Base-by-base conservation (phyloP, 352 stramenopile species). In the Pythium rhizo-oryzae region DNA sequence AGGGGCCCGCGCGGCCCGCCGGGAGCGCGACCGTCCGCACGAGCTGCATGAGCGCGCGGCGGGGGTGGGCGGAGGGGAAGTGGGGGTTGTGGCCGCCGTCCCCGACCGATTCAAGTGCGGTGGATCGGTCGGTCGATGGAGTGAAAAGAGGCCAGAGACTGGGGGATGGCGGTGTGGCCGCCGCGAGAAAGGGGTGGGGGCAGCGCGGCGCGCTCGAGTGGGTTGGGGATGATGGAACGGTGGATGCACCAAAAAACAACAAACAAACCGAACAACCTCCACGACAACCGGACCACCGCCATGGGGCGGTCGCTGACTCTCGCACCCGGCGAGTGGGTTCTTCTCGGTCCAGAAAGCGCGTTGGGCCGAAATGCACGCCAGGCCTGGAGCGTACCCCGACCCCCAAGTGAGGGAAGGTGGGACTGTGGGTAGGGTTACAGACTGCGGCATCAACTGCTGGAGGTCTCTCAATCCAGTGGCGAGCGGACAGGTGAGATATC, bases 241-340 rank as follows among this genome's bases (percentile, higher is more conserved):
- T 19, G 41, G 41, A 47, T 47, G 41, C 25, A 50, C 30, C 21
- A 46, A 60, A 28, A n/a, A 7, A 23, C 41, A 47, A 19, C 15
- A 47, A 33, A 2, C 28, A 41, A 41, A 41, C n/a, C n/a, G n/a
- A n/a, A n/a, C n/a, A n/a, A 41, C 4, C 35, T 16, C 35, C 35
- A 41, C 35, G 12, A 44, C 33, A 9, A 46, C 43, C 43, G 6
- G 43, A 49, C 43, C 43, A 49, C 46, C n/a, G n/a, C n/a, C n/a
- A n/a, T n/a, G n/a, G n/a, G n/a, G n/a, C n/a, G 37, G 8, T 35
- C 28, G 59, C 57, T 71, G 58, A 66, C 65, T 71, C 58, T 71
- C 58, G 59, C 47, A 24, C 15, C 49, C 53, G 52, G 24, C 41
- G 50, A 47, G 52, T 59, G 52, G 52, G 30, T 59, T 57, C 15